These are phyloP conservation scores for Asterophora parasitica DNA, from an alignment of 768 basidiomycete species.

Conservation along the genomic window DNA sequence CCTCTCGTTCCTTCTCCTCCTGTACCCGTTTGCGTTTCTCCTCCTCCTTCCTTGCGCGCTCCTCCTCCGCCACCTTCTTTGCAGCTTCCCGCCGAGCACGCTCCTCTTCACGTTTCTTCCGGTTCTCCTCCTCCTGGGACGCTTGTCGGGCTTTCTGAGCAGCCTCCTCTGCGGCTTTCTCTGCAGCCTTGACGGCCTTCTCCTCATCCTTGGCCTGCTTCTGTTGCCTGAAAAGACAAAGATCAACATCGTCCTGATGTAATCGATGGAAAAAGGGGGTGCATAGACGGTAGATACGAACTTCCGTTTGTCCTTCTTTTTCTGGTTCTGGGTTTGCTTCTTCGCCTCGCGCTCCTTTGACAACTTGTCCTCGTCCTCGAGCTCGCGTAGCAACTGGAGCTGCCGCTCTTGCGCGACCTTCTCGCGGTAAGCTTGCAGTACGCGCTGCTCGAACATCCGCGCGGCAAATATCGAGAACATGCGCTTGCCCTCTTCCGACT, in stretches of 20 bases:
- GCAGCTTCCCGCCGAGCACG: slow-evolving; percentile 70
- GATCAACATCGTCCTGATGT: slow-evolving; percentile 9
- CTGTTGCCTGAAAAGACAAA: slow-evolving; percentile 59
- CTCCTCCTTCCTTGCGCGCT: slow-evolving; percentile 78
- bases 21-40: slow-evolving; percentile 70
- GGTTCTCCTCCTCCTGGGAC: slow-evolving; percentile 75
- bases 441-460: slow-evolving; percentile 98
- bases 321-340: slow-evolving; percentile 95
- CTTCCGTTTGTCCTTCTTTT: slow-evolving; percentile 97
- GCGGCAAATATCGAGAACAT: slow-evolving; percentile 99
- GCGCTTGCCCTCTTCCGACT: slow-evolving; percentile 97
- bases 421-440: slow-evolving; percentile 93
- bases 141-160: slow-evolving; percentile 70
- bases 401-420: slow-evolving; percentile 96
- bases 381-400: slow-evolving; percentile 85
- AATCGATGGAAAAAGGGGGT: not conserved
- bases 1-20: slow-evolving; percentile 78
- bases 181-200: slow-evolving; percentile 75
- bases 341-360: slow-evolving; percentile 87
- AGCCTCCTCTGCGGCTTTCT: slow-evolving; percentile 83
- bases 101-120: slow-evolving; percentile 84
- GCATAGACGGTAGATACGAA: slow-evolving; percentile 28
- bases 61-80: slow-evolving; percentile 77
- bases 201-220: slow-evolving; percentile 93
- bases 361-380: slow-evolving; percentile 91